Base-by-base conservation (phyloP, 2,329 filamentous ascomycete species). In the Alternaria sp. region DNA sequence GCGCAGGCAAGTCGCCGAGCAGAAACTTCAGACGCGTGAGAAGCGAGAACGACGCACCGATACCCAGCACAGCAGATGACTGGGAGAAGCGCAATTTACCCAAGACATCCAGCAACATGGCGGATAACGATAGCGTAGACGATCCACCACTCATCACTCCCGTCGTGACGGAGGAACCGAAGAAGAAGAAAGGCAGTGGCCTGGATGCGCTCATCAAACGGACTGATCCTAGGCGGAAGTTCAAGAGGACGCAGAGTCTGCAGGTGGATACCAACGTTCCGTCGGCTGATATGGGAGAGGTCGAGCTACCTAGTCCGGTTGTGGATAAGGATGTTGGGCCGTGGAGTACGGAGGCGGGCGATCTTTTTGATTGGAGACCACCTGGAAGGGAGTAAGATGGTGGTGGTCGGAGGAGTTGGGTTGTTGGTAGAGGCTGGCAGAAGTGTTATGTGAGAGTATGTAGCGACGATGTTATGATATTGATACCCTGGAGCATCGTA, bases 281-380 rank as follows among this genome's bases (percentile, higher is more conserved):
- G 57, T 56, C 66, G 61, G 57, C 56, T 54, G 59, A 45, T 59
- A 64, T 73, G 67, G 61, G 13, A 15, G 70, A 67, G 10, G 43
- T 61, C 1, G 67, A 72, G 2, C 12, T 73, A n/a, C 61, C 59
- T 12, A 75, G 69, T 47, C 76, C 75, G 2, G 86, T 86, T 60
- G 79, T 79, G 2, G 85, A 81, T 70, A 84, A 83, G 4, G 87
- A 86, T 68, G 81, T 86, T 15, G 89, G 89, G 3, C 87, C 90
- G 0, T 92, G 90, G 90, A 91, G 89, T 69, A 85, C 84, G 23
- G 90, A 92, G 73, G 89, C 90, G 1, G 84, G 87, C 67, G 90
- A 92, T 74, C 73, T 92, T 50, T 86, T 92, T 65, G 88, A 87
- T 71, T 87, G 84, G 72, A 83, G 87, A 51, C 90, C 89, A 36